phyloP scores from a whole-genome alignment of 2,329 filamentous ascomycete species.

The Colletotrichum echinochloae region DNA sequence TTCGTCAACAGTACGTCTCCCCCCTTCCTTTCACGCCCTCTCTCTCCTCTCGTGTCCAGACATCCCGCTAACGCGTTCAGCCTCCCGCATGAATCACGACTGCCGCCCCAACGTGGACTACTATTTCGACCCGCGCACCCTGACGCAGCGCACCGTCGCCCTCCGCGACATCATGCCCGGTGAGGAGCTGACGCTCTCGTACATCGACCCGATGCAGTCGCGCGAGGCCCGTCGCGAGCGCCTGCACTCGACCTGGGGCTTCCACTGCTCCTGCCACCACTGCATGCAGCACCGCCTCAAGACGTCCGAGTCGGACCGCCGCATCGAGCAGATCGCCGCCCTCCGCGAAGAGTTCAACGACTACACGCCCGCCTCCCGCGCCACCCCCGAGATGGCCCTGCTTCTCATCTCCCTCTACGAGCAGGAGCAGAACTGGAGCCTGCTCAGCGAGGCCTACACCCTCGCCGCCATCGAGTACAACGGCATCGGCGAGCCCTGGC shows the following conservation, averaged over 20 bases:
- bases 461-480: conserved; percentile 55
- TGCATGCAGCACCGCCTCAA: conserved; percentile 49
- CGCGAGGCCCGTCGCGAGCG: conserved; percentile 47
- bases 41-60: background rate
- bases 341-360: conserved; percentile 49
- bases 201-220: conserved; percentile 53
- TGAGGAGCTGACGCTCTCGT: conserved; percentile 58
- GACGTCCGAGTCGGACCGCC: conserved; percentile 51
- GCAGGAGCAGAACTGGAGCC: conserved; percentile 54
- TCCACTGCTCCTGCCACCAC: conserved; percentile 54
- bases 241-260: conserved; percentile 53
- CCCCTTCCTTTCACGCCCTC: fast-evolving
- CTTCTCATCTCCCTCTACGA: conserved; percentile 54
- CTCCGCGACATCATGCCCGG: conserved; percentile 54
- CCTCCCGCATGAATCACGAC: conserved; percentile 59
- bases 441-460: conserved; percentile 51
- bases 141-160: conserved; percentile 55
- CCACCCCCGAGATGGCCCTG: conserved; percentile 54
- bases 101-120: conserved; percentile 60
- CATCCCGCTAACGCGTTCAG: conserved; percentile 35
- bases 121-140: conserved; percentile 53
- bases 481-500: conserved; percentile 54
- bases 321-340: conserved; percentile 51
- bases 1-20: conserved; percentile 52
- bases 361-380: conserved; percentile 47